Conservation (phyloP, 805 yeast genomes). For the Schwanniomyces vanrijiae region DNA sequence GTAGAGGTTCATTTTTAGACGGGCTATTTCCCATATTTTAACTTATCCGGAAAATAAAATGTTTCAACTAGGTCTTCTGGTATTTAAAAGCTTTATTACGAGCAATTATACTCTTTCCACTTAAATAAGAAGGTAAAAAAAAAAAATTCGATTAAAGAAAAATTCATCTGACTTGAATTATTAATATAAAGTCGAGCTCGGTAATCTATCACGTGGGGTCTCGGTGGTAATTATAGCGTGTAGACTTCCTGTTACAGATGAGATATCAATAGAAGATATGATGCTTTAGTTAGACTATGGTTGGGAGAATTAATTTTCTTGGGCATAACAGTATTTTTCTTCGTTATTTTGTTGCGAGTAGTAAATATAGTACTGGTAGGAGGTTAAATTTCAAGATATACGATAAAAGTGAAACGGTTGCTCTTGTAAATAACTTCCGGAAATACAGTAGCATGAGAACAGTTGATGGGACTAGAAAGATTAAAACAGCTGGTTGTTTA, state of each 20-base stretch:
- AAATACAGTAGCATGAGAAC: background rate
- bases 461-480: constrained; percentile 7
- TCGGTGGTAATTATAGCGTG: background rate
- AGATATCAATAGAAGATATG: background rate
- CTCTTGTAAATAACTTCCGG: background rate
- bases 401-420: background rate
- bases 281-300: background rate
- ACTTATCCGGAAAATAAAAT: background rate
- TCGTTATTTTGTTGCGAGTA: background rate
- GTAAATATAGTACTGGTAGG: background rate
- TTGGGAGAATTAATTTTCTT: background rate
- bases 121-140: background rate
- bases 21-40: constrained; percentile 64
- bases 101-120: background rate
- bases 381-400: background rate
- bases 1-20: constrained; percentile 52
- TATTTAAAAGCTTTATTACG: background rate
- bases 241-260: background rate
- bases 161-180: background rate
- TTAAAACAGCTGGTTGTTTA: constrained; percentile 47
- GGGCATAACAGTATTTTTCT: background rate
- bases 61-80: background rate
- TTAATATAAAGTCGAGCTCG: background rate
- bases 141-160: background rate
- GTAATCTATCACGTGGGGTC: background rate